Conservation (phyloP, 345 rosid genomes). For the Eucalyptus viminalis region DNA sequence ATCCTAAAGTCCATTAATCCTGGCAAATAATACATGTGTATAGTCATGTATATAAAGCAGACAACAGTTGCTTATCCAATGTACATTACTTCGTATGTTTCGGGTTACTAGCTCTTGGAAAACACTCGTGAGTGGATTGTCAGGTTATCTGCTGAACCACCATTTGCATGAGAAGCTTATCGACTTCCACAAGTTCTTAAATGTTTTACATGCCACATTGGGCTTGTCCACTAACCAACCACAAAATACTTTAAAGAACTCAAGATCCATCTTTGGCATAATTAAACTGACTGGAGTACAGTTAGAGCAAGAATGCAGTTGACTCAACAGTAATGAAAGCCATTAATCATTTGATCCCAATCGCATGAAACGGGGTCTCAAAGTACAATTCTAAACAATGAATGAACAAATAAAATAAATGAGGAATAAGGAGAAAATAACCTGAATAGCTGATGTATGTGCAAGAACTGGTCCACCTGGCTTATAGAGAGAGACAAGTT, state of each 20-base stretch:
- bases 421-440: conserved; percentile 4
- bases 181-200: background rate
- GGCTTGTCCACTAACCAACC: background rate
- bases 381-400: background rate
- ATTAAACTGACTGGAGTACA: background rate
- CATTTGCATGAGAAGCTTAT: background rate
- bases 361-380: background rate
- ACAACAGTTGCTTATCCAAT: background rate
- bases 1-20: background rate
- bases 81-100: background rate
- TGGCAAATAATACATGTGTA: background rate
- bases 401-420: background rate
- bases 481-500: conserved; percentile 69
- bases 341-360: background rate
- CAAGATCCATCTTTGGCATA: background rate
- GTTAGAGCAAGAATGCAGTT: background rate
- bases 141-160: background rate
- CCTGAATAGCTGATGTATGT: conserved; percentile 53
- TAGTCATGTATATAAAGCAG: background rate
- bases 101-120: background rate
- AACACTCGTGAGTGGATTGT: background rate
- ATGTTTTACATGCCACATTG: background rate
- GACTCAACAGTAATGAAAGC: background rate
- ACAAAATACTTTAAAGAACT: background rate
- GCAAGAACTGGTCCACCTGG: conserved; percentile 83